phyloP scores from a whole-genome alignment of 192 early-diverging fungal species.

The Chytriomyces sp. region DNA sequence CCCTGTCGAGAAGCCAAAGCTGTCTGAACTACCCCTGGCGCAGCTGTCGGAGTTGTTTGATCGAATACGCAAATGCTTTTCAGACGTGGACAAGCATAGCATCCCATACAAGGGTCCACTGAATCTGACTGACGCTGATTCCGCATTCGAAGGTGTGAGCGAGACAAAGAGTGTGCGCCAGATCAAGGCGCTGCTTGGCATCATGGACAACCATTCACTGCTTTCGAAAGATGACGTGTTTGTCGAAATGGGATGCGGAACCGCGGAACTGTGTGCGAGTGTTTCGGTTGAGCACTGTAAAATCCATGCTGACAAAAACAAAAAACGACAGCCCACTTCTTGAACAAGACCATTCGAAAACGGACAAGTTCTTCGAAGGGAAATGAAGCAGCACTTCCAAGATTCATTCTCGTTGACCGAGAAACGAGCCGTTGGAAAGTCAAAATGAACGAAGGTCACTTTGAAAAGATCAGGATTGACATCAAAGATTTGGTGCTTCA shows the following conservation, averaged over 20 bases:
- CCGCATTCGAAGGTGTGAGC: neutral
- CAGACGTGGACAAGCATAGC: neutral
- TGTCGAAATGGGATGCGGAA: constrained; percentile 29
- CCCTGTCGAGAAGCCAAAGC: neutral
- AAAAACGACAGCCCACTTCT: neutral
- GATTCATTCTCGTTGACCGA: constrained; percentile 25
- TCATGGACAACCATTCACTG: neutral
- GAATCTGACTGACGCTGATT: neutral
- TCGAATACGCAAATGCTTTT: neutral
- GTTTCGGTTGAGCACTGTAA: too few species aligned
- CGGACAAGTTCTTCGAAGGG: neutral
- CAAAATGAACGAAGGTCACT: constrained; percentile 12
- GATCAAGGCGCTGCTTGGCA: constrained; percentile 7
- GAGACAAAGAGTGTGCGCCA: constrained; percentile 2
- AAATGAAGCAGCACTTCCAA: neutral
- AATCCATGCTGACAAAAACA: too few species aligned
- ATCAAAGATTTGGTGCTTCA: constrained; percentile 27
- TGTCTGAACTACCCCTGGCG: neutral
- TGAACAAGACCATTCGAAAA: neutral
- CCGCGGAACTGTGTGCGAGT: constrained; percentile 11
- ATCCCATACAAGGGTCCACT: neutral
- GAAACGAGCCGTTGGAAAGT: constrained; percentile 31
- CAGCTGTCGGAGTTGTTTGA: neutral
- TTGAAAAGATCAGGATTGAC: constrained; percentile 26
- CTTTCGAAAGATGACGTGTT: neutral